Evolutionary conservation across 2,329 filamentous ascomycete genomes (phyloP), one percentile per base, ranked within the genome.

Genomic region (Elsinoe australis): DNA sequence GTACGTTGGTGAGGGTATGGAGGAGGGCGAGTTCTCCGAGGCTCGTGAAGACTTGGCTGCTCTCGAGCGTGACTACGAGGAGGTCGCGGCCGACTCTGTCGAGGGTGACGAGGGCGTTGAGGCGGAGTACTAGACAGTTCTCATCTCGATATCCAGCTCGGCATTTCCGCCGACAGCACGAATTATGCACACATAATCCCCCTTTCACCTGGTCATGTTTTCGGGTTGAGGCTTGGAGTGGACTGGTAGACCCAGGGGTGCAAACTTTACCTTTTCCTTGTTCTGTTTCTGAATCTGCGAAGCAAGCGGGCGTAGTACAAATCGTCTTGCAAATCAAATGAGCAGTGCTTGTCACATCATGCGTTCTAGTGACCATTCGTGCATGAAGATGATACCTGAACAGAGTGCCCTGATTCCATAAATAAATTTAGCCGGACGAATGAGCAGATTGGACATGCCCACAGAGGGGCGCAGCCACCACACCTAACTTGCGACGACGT

Each of bases 1-100:
- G 92, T 98, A 96, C 64, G 92, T 98, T 66, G 92, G 92, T 75
- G 92, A 96, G 79, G 92, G 92, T 82, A 98, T 98, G 92, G 92
- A 98, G 79, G 92, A 98, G 72, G 92, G 92, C 71, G 92, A 98
- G 74, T 98, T 98, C 81, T 94, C 87, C 50, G 92, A 98, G 78
- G 92, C 92, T 56, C 89, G 92, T 70, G 92, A 98, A 76, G 92
- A 98, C 74, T 76, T 98, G 69, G 92, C 92, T 68, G 92, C 92
- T 60, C 80, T 98, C 55, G 92, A 98, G 81, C 84, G 89, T 60
- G 90, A 98, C 69, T 98, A 98, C 74, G 90, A 95, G 75, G 92
- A 98, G 75, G 92, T 96, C 65, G 90, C 88, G 56, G 87, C 87
- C 63, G 90, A 96, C 72, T 94, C 88, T 55, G 72, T 94, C 61